Evolutionary conservation across 371 early-diverging fungal genomes (phyloP).

Genomic region (Saksenaea oblongispora): DNA sequence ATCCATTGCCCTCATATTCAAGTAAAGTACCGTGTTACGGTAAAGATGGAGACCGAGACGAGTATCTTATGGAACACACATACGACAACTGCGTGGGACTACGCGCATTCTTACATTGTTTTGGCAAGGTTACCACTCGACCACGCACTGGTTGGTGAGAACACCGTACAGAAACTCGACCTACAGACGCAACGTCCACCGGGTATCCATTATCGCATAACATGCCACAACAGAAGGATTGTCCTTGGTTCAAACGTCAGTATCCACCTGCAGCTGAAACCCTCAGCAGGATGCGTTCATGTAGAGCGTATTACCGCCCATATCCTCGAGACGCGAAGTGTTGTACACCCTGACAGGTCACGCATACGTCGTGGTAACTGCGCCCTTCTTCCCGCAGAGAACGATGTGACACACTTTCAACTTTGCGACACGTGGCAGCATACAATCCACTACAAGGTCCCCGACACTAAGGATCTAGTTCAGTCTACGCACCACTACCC

Average conservation of each 20-base stretch:
- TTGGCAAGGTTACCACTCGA: neutral
- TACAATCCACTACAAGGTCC: neutral
- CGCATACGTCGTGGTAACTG: neutral
- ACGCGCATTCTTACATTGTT: neutral
- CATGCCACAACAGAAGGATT: neutral
- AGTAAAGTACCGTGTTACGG: neutral
- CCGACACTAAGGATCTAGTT: neutral
- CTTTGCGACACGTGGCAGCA: neutral
- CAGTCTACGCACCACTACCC: neutral
- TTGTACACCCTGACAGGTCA: neutral
- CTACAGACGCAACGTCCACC: neutral
- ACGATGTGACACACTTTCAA: neutral
- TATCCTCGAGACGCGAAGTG: neutral
- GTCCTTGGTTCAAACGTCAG: neutral
- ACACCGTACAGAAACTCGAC: neutral
- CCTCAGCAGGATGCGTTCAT: neutral
- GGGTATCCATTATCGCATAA: neutral
- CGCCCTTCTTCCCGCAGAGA: neutral
- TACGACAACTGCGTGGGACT: neutral
- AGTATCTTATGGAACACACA: neutral
- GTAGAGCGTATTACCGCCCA: neutral
- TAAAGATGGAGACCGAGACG: neutral
- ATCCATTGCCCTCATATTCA: neutral
- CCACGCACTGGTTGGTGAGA: neutral
- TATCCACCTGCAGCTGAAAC: neutral